These are phyloP conservation scores for Candida ipomoeae DNA, from an alignment of 805 yeast species.

Conservation along the genomic window DNA sequence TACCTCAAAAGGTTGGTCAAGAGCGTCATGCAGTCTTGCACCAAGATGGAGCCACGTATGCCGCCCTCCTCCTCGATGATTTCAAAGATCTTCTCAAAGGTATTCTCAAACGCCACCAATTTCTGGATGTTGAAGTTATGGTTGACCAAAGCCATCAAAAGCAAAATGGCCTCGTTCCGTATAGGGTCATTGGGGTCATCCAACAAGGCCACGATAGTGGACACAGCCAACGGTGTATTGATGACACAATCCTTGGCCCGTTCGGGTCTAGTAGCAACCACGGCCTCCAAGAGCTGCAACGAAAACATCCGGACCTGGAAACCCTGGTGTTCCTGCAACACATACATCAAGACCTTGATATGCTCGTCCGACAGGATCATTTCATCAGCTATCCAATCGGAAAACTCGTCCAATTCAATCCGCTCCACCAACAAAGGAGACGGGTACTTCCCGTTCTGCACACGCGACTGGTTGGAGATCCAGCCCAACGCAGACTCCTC, in stretches of 20 bases:
- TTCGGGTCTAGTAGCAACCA: slow-evolving; percentile 69
- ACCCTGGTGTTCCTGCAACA: slow-evolving; percentile 51
- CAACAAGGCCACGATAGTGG: slow-evolving; percentile 60
- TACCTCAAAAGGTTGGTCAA: slow-evolving; percentile 69
- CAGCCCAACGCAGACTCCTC: slow-evolving; percentile 65
- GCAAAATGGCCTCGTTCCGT: slow-evolving; percentile 78
- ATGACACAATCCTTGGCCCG: slow-evolving; percentile 72
- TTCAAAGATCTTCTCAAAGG: slow-evolving; percentile 76
- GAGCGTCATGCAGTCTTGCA: slow-evolving; percentile 81
- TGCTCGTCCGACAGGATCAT: slow-evolving; percentile 53
- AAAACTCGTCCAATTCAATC: slow-evolving; percentile 71
- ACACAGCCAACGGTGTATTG: slow-evolving; percentile 72
- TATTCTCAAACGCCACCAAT: slow-evolving; percentile 89
- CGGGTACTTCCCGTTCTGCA: slow-evolving; percentile 74
- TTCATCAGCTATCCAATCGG: slow-evolving; percentile 94
- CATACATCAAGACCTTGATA: slow-evolving; percentile 30
- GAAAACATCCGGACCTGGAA: slow-evolving; percentile 79
- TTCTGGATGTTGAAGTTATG: slow-evolving; percentile 85
- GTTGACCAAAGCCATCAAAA: slow-evolving; percentile 78
- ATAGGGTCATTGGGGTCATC: slow-evolving; percentile 64
- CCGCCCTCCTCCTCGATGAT: slow-evolving; percentile 88
- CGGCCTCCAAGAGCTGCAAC: slow-evolving; percentile 77
- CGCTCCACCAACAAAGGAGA: slow-evolving; percentile 62
- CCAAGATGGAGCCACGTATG: slow-evolving; percentile 80
- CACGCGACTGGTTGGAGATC: slow-evolving; percentile 70